These are phyloP conservation scores for Rugonectria rugulosa DNA, from an alignment of 2,329 filamentous ascomycete genomes.

Conservation along the genomic window DNA sequence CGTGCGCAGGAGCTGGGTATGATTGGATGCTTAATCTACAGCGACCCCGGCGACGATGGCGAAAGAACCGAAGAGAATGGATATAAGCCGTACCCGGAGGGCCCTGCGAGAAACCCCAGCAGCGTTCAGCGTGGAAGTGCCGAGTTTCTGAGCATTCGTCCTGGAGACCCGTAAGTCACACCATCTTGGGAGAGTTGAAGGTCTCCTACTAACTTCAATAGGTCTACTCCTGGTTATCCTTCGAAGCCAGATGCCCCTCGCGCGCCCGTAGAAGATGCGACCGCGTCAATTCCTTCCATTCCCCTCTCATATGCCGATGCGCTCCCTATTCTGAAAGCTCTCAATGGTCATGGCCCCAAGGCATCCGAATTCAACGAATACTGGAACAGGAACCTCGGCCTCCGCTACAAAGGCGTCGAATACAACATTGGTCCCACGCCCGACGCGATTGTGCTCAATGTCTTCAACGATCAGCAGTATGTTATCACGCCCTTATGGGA, in stretches of 20 bases:
- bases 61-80: slow-evolving; percentile 83
- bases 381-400: slow-evolving; percentile 75
- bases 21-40: slow-evolving; percentile 85
- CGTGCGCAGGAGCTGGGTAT: slow-evolving; percentile 90
- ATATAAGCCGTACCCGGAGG: slow-evolving; percentile 79
- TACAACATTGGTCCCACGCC: slow-evolving; percentile 89
- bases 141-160: slow-evolving; percentile 76
- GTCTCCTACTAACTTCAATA: slow-evolving; percentile 32
- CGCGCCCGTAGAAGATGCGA: slow-evolving; percentile 71
- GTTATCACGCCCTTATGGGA: slow-evolving; percentile 87
- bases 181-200: not conserved
- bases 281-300: slow-evolving; percentile 86
- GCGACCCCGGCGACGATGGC: slow-evolving; percentile 89
- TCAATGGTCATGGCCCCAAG: slow-evolving; percentile 87
- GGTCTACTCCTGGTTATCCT: slow-evolving; percentile 89
- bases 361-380: slow-evolving; percentile 75
- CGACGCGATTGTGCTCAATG: slow-evolving; percentile 72
- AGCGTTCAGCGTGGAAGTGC: slow-evolving; percentile 90
- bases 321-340: slow-evolving; percentile 83
- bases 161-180: slow-evolving; percentile 70
- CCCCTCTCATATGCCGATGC: slow-evolving; percentile 91
- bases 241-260: slow-evolving; percentile 89
- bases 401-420: slow-evolving; percentile 80
- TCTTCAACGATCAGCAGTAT: slow-evolving; percentile 83
- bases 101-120: slow-evolving; percentile 86